Evolutionary conservation across 1,139 yeast genomes (phyloP).

Genomic region (Kodamaea sp.): DNA sequence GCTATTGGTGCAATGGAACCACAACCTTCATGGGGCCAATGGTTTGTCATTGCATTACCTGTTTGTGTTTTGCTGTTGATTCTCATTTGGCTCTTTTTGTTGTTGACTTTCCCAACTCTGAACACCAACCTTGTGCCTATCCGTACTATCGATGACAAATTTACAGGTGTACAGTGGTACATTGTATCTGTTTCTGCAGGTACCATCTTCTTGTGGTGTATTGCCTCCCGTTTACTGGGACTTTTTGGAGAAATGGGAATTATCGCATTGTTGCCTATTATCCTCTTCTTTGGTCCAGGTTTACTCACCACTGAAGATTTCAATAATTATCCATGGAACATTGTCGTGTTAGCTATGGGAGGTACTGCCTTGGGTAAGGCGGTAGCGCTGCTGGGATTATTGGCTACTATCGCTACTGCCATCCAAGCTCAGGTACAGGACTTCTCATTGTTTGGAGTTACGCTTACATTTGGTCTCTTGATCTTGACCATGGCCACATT

Average conservation of each 20-base stretch:
- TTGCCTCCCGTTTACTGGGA: constrained; percentile 55
- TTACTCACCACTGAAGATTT: constrained; percentile 64
- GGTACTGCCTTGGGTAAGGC: constrained; percentile 77
- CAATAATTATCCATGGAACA: constrained; percentile 76
- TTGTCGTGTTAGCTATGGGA: constrained; percentile 76
- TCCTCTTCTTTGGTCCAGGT: constrained; percentile 71
- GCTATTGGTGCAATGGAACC: constrained; percentile 69
- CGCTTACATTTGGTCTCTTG: constrained; percentile 65
- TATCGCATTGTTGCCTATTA: constrained; percentile 65
- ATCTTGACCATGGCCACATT: constrained; percentile 71
- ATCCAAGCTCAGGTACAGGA: constrained; percentile 57
- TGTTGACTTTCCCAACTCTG: constrained; percentile 55
- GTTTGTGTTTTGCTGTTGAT: constrained; percentile 56
- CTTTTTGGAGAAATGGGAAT: constrained; percentile 73
- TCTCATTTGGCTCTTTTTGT: constrained; percentile 57
- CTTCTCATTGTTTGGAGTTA: constrained; percentile 58
- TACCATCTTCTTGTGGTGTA: constrained; percentile 74
- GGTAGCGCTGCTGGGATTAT: constrained; percentile 68
- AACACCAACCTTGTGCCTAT: constrained; percentile 49
- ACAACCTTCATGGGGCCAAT: constrained; percentile 75
- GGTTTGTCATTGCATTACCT: constrained; percentile 71
- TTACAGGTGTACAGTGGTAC: constrained; percentile 65
- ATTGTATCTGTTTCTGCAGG: constrained; percentile 51
- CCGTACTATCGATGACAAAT: constrained; percentile 59
- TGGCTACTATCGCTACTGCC: constrained; percentile 60